Conservation (phyloP, 257 asterid genomes). For the Solanum pimpinellifolium region DNA sequence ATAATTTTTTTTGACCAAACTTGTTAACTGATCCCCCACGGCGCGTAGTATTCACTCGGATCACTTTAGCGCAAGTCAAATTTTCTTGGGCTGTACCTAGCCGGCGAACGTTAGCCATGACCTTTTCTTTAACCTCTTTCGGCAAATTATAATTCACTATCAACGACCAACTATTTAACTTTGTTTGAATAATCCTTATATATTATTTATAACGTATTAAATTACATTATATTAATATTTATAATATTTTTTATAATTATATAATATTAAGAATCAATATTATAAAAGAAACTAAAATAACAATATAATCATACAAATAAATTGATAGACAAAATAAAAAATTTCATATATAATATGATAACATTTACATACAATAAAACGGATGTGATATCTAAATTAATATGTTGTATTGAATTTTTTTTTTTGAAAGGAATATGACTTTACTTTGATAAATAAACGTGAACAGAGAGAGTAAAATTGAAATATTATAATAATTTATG, state of each 20-base stretch:
- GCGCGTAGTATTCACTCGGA: neutral
- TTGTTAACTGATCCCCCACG: neutral
- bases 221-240: no score
- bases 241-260: no score
- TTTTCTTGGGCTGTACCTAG: neutral
- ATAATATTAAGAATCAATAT: no score
- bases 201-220: no score
- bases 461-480: fast-evolving
- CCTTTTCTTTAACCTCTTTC: neutral
- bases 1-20: neutral
- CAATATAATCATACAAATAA: neutral
- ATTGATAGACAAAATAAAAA: neutral
- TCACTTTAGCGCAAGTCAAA: neutral
- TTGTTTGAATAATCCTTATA: no score
- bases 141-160: neutral
- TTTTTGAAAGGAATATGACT: no score
- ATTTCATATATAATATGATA: no score
- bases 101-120: neutral
- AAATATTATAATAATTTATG: no score
- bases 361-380: no score
- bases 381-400: no score
- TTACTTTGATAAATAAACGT: fast-evolving
- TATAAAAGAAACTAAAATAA: no score
- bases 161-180: constrained; percentile 17
- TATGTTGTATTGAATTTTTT: no score